Evolutionary conservation across 495 filamentous ascomycete species (phyloP).

Genomic region (Hamigera avellanea): DNA sequence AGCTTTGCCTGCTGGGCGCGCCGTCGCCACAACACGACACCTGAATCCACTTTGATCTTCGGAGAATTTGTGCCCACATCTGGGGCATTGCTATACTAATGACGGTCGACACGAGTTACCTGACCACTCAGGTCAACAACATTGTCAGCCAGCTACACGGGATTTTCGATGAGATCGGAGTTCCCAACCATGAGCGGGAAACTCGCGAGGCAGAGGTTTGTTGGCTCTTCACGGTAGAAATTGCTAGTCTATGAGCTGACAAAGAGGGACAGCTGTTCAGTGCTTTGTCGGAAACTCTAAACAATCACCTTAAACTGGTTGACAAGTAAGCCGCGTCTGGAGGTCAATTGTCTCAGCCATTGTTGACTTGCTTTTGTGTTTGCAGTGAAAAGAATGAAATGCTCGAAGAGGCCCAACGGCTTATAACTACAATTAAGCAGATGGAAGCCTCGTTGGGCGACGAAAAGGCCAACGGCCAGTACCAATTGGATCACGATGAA

Average conservation of each 20-base stretch:
- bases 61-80: background rate
- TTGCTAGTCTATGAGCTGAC: slow-evolving; percentile 6
- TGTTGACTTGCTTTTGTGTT: slow-evolving; percentile 1
- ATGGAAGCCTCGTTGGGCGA: slow-evolving; percentile 89
- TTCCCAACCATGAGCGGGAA: slow-evolving; percentile 82
- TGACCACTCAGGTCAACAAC: slow-evolving; percentile 85
- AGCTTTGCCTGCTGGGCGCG: slow-evolving; percentile 6
- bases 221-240: slow-evolving; percentile 1
- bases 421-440: slow-evolving; percentile 75
- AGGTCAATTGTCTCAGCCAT: background rate
- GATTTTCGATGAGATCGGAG: slow-evolving; percentile 92
- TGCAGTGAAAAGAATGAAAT: slow-evolving; percentile 75
- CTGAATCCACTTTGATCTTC: background rate
- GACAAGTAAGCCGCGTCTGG: slow-evolving; percentile 38
- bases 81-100: slow-evolving; percentile 29
- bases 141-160: slow-evolving; percentile 85
- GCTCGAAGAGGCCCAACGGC: slow-evolving; percentile 72
- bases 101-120: slow-evolving; percentile 81
- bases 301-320: slow-evolving; percentile 71
- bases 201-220: slow-evolving; percentile 73
- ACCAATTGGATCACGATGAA: slow-evolving; percentile 50
- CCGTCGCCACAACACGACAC: slow-evolving; percentile 5
- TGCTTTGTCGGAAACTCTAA: slow-evolving; percentile 75
- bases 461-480: slow-evolving; percentile 47
- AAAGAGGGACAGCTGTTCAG: slow-evolving; percentile 57